Evolutionary conservation across 352 stramenopile genomes (phyloP).

Genomic region (Phytophthora sansomeana): DNA sequence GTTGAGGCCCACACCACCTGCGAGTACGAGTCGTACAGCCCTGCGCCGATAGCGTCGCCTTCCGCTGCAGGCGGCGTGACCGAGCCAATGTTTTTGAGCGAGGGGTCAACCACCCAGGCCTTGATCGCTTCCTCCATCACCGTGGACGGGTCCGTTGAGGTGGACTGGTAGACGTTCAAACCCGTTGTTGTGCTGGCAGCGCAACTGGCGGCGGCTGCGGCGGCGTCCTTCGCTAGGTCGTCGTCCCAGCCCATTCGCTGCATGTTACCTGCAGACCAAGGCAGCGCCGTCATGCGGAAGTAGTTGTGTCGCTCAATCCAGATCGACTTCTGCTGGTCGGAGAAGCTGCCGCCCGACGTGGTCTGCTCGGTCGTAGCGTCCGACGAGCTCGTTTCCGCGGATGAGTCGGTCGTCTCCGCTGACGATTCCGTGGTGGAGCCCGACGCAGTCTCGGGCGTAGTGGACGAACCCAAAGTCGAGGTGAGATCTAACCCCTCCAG

Average conservation of each 20-base stretch:
- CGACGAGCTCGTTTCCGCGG: slow-evolving; percentile 15
- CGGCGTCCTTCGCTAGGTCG: slow-evolving; percentile 52
- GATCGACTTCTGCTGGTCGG: slow-evolving; percentile 57
- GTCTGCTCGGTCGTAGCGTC: slow-evolving; percentile 16
- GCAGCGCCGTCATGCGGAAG: slow-evolving; percentile 69
- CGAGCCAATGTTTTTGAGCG: slow-evolving; percentile 42
- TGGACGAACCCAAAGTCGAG: slow-evolving; percentile 7
- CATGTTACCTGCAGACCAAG: slow-evolving; percentile 73
- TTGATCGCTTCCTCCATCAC: slow-evolving; percentile 66
- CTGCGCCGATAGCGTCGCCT: slow-evolving; percentile 61
- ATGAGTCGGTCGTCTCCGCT: slow-evolving; percentile 7
- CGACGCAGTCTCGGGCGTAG: slow-evolving; percentile 19
- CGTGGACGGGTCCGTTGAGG: slow-evolving; percentile 36
- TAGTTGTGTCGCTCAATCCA: slow-evolving; percentile 83
- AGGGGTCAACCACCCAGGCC: slow-evolving; percentile 56
- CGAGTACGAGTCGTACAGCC: slow-evolving; percentile 80
- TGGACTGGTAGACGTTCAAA: slow-evolving; percentile 58
- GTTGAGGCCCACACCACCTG: slow-evolving; percentile 75
- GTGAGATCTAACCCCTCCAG: neutral
- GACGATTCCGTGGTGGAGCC: slow-evolving; percentile 2
- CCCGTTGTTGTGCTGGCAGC: slow-evolving; percentile 44
- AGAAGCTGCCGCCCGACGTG: slow-evolving; percentile 34
- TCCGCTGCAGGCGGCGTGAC: slow-evolving; percentile 23
- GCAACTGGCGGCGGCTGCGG: slow-evolving; percentile 47
- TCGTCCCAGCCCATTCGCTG: slow-evolving; percentile 71